Evolutionary conservation across 2,329 filamentous ascomycete genomes (phyloP), one percentile per base, ranked within the genome.

Genomic region (Sarocladium strictum): DNA sequence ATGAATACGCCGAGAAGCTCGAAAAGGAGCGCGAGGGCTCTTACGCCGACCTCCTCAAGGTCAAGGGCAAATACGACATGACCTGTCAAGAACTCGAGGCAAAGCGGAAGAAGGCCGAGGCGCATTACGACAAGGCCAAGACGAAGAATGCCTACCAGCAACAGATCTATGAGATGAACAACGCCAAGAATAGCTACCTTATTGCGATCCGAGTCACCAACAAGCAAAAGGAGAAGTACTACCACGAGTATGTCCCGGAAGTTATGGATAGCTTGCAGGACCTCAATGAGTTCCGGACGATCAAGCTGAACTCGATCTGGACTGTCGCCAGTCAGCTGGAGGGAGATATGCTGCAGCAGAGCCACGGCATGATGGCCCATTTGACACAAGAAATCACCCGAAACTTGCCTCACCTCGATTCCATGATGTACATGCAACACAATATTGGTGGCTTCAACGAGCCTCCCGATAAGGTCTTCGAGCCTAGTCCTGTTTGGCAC

Each of bases 201-300:
- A 96, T 99, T 64, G 82, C 85, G 58, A 96, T 99, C 74, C 96
- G 96, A 67, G 90, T 97, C 56, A 95, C 92, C 32, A 99, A 99
- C 72, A 96, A 94, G 74, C 86, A 96, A 65, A 99, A 97, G 75
- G 91, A 97, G 67, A 90, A 87, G 66, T 97, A 97, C 75, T 99
- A 96, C 66, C 87, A 97, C 67, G 91, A 97, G 69, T 97, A 97
- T 69, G 80, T 99, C 19, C 94, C 94, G 9, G 94, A 97, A 66
- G 74, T 97, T 56, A 80, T 99, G 67, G 90, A 97, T 72, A 92
- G 92, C 62, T 73, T 99, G 56, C 94, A 99, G 75, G 91, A 97
- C 63, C 81, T 99, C 53, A 91, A 89, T 57, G 92, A 99, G 72
- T 95, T 93, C 57, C 84, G 90, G 53, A 90, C 92, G 11, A 71